Percentiles rank a stretch among this genome's conserved stretches.
Conservation (phyloP, 805 yeast genomes). For the Suhomyces sp. region DNA sequence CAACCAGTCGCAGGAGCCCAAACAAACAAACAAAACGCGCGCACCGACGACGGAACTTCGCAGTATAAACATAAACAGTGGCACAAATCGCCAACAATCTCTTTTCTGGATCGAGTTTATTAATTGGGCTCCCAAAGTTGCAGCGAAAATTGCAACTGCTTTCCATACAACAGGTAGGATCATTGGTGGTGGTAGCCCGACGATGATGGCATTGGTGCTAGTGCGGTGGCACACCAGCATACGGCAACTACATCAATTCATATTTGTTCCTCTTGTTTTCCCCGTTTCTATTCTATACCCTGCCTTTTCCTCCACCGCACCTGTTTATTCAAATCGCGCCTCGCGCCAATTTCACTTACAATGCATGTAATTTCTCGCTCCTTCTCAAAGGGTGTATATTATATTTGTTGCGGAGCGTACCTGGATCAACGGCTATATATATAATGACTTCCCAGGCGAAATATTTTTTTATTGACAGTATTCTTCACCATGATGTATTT, state of each 20-base stretch:
- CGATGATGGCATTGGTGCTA: not conserved
- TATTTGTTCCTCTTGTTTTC: not conserved
- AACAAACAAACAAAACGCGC: constrained; percentile 1
- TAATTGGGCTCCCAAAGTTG: not conserved
- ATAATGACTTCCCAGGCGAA: not conserved
- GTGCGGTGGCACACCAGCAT: not conserved
- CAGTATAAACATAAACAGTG: constrained; percentile 4
- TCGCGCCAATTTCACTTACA: not conserved
- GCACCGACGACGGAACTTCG: not conserved
- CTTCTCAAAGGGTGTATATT: not conserved
- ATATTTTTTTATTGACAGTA: not conserved
- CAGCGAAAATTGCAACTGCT: constrained; percentile 1
- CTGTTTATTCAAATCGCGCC: not conserved
- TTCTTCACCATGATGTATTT: constrained; percentile 18
- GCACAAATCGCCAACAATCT: constrained; percentile 4
- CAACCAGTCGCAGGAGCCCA: constrained; percentile 1
- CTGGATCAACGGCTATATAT: not conserved
- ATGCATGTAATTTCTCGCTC: not conserved
- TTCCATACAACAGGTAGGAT: too few relatives aligned
- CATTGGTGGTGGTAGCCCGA: not conserved
- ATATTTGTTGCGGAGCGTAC: not conserved
- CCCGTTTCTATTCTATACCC: not conserved
- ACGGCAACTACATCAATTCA: not conserved
- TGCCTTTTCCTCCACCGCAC: not conserved
- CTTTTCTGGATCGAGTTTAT: constrained; percentile 3